phyloP scores from a whole-genome alignment of 2,329 filamentous ascomycete genomes.

The Zasmidium citrigriseum region DNA sequence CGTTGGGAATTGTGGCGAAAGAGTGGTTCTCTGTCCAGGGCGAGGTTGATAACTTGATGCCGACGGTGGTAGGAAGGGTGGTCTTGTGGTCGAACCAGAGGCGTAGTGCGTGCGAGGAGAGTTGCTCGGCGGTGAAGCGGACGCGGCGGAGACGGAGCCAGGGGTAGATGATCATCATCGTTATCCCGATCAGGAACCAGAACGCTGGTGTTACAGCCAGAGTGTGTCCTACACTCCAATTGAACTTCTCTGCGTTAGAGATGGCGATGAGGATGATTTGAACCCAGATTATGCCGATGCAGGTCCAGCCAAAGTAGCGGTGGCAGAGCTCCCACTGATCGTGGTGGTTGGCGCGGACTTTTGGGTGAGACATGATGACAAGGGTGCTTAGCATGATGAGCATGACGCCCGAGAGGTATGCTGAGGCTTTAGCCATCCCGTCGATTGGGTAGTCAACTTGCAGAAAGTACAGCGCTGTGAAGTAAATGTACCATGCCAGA shows the following conservation, averaged over 20 bases:
- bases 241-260: not conserved
- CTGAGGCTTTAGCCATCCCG: constrained; percentile 8
- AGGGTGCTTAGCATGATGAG: constrained; percentile 61
- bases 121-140: constrained; percentile 62
- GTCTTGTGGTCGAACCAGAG: constrained; percentile 68
- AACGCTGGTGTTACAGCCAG: constrained; percentile 56
- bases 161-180: constrained; percentile 66
- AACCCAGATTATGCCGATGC: constrained; percentile 65
- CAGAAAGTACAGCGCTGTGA: constrained; percentile 32
- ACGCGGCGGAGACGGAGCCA: constrained; percentile 73
- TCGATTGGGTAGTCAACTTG: constrained; percentile 31
- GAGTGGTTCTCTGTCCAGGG: constrained; percentile 67
- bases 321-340: constrained; percentile 71
- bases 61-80: constrained; percentile 46
- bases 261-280: constrained; percentile 54
- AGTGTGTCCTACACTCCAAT: constrained; percentile 36
- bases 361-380: constrained; percentile 64
- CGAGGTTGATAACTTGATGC: constrained; percentile 24
- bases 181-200: constrained; percentile 69
- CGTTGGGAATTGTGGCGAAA: constrained; percentile 71
- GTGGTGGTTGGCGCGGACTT: constrained; percentile 63
- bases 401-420: constrained; percentile 54
- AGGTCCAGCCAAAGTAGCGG: constrained; percentile 72
- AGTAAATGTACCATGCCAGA: constrained; percentile 47
- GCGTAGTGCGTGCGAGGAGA: constrained; percentile 72